Base-by-base conservation (phyloP, 257 asterid species). In the Nicotiana attenuata region DNA sequence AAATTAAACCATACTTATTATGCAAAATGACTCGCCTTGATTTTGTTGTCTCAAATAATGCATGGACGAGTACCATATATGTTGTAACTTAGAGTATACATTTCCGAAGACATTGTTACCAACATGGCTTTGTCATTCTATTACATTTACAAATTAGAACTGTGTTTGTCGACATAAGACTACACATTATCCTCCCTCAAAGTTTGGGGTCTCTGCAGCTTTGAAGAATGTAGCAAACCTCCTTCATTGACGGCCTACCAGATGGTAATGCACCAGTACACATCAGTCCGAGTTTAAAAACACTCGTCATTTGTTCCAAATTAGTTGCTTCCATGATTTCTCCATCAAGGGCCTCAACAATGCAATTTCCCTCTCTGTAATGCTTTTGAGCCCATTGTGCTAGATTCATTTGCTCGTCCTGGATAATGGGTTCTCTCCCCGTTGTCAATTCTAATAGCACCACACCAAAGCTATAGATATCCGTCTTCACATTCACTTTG, bases 331-430 rank as follows among this genome's bases (percentile, higher is more conserved):
- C 91, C 84, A 76, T 89, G 11, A 94, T 87, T 59, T 83, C 91
- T 35, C 71, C 82, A 41, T 93, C 97, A 19, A 92, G 14, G 0
- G 75, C 88, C 17, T 92, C 92, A 0, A 2, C 77, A 5, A 88
- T 82, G 0, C 88, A 87, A 65, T 85, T 20, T 50, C 91, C 97
- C 77, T 93, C 92, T 68, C 87, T 85, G 10, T 82, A 91, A 26
- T 77, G 87, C 87, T 66, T 86, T 97, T 94, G 89, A 4, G 97
- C 94, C 97, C 98, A 94, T 80, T 94, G 94, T 11, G 96, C 96
- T 7, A 94, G 93, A 89, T 92, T 89, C 3, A 87, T 82, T 22
- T 91, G 85, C 83, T 93, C 97, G 3, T 87, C 94, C 60, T 92
- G 90, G 13, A 55, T 38, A 55, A 87, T 88, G 24, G 97, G 89